Evolutionary conservation across 2,329 filamentous ascomycete genomes (phyloP).

Genomic region (Alternaria sp.): DNA sequence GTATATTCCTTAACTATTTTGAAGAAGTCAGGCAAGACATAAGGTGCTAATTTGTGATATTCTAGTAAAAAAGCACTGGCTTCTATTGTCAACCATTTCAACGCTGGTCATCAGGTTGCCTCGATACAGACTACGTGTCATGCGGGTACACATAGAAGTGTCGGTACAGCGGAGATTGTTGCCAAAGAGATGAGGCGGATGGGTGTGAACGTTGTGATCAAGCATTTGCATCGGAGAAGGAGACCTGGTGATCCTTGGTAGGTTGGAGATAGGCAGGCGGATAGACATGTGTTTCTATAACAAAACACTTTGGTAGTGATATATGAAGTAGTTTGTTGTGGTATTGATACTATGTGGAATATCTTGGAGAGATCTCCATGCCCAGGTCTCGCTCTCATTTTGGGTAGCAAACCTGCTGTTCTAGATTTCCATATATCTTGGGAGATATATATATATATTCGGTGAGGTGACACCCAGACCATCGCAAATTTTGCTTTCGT

Average conservation of each 20-base stretch:
- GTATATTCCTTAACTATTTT: not conserved
- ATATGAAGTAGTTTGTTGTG: too few relatives aligned
- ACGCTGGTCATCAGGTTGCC: slow-evolving; percentile 13
- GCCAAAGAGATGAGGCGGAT: slow-evolving; percentile 12
- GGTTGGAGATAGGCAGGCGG: not conserved
- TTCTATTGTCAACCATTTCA: not conserved
- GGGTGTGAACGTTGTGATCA: slow-evolving; percentile 18
- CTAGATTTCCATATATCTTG: too few relatives aligned
- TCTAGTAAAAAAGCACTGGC: slow-evolving; percentile 1
- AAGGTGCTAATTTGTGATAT: not conserved
- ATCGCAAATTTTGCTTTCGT: too few relatives aligned
- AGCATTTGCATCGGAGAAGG: slow-evolving; percentile 27
- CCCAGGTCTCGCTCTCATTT: too few relatives aligned
- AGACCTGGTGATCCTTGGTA: slow-evolving; percentile 10
- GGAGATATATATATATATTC: too few relatives aligned
- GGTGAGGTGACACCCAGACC: too few relatives aligned
- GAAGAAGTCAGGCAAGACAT: not conserved
- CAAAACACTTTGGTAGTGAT: not conserved
- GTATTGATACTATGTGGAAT: too few relatives aligned
- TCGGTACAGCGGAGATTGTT: slow-evolving; percentile 29
- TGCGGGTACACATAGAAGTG: slow-evolving; percentile 32
- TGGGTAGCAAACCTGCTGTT: too few relatives aligned
- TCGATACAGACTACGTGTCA: slow-evolving; percentile 21
- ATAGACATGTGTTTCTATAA: not conserved
- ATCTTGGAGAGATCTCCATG: too few relatives aligned